phyloP scores from a whole-genome alignment of 768 basidiomycete species.

The Mycena rebaudengoi region DNA sequence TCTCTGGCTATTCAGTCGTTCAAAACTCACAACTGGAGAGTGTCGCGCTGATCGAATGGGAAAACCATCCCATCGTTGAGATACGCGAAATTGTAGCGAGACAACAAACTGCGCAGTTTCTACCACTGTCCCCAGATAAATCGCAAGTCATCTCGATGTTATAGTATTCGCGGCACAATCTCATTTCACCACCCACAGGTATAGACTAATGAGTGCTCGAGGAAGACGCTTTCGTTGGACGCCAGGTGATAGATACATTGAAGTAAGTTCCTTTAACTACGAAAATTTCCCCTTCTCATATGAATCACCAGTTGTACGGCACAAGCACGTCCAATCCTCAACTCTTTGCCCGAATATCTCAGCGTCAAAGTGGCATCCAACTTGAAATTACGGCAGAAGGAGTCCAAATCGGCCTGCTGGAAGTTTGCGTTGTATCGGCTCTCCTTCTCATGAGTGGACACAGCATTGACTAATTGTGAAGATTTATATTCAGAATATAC shows the following conservation, averaged over 20 bases:
- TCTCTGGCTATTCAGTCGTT: constrained; percentile 42
- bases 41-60: constrained; percentile 49
- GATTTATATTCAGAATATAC: no score
- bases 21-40: constrained; percentile 42
- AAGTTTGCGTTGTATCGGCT: constrained; percentile 1
- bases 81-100: constrained; percentile 40
- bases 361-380: background rate
- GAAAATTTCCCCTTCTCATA: background rate
- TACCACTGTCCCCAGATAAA: constrained; percentile 44
- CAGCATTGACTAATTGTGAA: constrained; percentile 4
- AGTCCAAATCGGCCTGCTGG: constrained; percentile 12
- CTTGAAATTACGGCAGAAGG: constrained; percentile 18
- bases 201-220: constrained; percentile 12
- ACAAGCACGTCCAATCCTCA: constrained; percentile 11
- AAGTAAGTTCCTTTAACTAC: background rate
- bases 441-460: constrained; percentile 7
- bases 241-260: constrained; percentile 7
- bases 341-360: constrained; percentile 9
- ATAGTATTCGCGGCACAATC: background rate
- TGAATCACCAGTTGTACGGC: background rate
- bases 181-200: background rate
- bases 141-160: constrained; percentile 33
- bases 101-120: constrained; percentile 45
- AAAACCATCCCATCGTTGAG: constrained; percentile 39
- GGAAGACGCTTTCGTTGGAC: constrained; percentile 14